phyloP scores from a whole-genome alignment of 371 early-diverging fungal genomes.

The Mortierella sp. region DNA sequence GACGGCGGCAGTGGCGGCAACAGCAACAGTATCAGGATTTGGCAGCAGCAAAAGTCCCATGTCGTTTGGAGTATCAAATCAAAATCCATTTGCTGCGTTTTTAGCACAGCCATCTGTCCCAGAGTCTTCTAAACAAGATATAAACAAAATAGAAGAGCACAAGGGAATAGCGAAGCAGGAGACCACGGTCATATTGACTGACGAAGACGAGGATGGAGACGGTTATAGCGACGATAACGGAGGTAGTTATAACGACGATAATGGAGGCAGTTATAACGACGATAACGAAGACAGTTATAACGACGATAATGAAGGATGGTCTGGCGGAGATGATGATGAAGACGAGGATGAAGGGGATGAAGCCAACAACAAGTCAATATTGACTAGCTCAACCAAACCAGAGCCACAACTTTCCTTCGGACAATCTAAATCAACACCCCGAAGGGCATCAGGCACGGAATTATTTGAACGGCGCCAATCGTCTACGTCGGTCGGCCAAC shows the following conservation, averaged over 20 bases:
- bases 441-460: background rate
- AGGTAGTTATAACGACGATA: background rate
- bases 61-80: background rate
- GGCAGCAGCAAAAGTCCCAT: background rate
- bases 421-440: background rate
- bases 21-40: background rate
- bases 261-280: background rate
- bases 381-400: too few species aligned
- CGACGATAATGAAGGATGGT: background rate
- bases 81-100: constrained; percentile 3
- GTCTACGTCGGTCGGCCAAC: background rate
- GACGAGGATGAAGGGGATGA: background rate
- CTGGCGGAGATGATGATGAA: background rate
- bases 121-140: background rate
- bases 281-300: background rate
- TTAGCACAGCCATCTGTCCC: background rate
- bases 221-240: background rate
- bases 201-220: background rate
- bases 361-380: background rate
- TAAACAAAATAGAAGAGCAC: background rate
- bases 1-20: background rate
- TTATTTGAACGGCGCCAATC: constrained; percentile 1
- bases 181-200: background rate
- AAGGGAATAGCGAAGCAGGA: background rate
- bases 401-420: background rate